These are phyloP conservation scores for Tetracladium marchalianum DNA, from an alignment of 495 filamentous ascomycete genomes.

Conservation along the genomic window DNA sequence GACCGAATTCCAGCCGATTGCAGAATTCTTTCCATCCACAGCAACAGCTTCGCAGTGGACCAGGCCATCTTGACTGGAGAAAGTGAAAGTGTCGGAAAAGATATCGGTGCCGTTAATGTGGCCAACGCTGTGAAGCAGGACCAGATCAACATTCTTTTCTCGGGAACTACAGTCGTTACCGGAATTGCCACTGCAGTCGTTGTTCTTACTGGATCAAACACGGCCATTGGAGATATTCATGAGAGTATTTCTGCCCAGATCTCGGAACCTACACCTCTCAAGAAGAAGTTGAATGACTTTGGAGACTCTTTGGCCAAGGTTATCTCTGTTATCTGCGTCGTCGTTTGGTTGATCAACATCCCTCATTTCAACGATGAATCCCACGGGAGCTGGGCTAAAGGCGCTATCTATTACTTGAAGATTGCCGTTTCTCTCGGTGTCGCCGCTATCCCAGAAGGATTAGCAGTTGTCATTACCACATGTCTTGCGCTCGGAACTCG, in stretches of 20 bases:
- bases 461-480: conserved; percentile 96
- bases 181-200: conserved; percentile 90
- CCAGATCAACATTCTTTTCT: conserved; percentile 96
- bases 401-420: conserved; percentile 99
- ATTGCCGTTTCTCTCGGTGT: conserved; percentile 98
- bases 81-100: conserved; percentile 94
- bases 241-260: conserved; percentile 98
- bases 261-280: conserved; percentile 91
- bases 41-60: conserved; percentile 93
- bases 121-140: conserved; percentile 91
- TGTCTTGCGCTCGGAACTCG: conserved; percentile 91
- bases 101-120: conserved; percentile 58
- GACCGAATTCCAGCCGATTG: conserved; percentile 97
- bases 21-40: conserved; percentile 79
- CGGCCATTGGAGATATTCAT: conserved; percentile 97
- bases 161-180: conserved; percentile 92
- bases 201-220: conserved; percentile 79
- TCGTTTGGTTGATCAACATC: conserved; percentile 98
- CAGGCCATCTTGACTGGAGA: conserved; percentile 98
- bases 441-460: conserved; percentile 92
- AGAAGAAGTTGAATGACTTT: conserved; percentile 98
- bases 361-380: conserved; percentile 91
- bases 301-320: conserved; percentile 96
- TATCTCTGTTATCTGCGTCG: conserved; percentile 89
- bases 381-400: conserved; percentile 92